Base-by-base conservation (phyloP, 257 asterid species). In the Anisodus tanguticus region DNA sequence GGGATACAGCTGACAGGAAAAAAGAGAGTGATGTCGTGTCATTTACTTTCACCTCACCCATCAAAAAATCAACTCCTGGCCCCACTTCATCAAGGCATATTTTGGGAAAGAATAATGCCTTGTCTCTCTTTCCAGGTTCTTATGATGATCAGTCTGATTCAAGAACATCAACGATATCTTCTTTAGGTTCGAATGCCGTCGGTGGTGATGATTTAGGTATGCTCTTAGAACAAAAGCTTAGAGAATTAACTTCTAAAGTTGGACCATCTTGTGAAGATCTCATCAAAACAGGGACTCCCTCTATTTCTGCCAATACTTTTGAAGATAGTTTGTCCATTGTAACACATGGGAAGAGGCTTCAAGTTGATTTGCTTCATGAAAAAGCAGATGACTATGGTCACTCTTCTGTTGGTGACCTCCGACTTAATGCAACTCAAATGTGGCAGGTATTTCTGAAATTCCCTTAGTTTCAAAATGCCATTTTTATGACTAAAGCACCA, bases 21-120 rank as follows among this genome's bases (percentile, higher is more conserved):
- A 93, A 76, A 87, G 86, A 93, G 85, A 85, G 81, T 83, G 98
- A 97, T 87, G 95, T 97, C 6, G 98, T 97, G 79, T 97, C 99
- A 45, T 97, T 97, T 90, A 97, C 99, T 83, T 97, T 97, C 87
- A 92, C 95, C 71, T 97, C 99, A 71, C 99, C 99, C 31, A 93
- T 97, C 6, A 95, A 97, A 85, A 97, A 92, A 84, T 79, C 94
- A 16, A 87, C 88, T 62, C 83, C 89, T 83, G 91, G 89, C 37
- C 84, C 90, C 47, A 86, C 71, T 80, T 88, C 91, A 67, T 84
- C 89, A 57, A 88, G 88, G 63, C 89, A 82, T 54, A 72, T 55
- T 83, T 84, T 66, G 85, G 94, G 89, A 74, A 85, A 82, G 78
- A 88, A 81, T 71, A 86, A 83, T 72, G 86, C 87, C 39, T 69